These are phyloP conservation scores for Sugiyamaella castrensis DNA, from an alignment of 1,139 yeast genomes.

Conservation along the genomic window DNA sequence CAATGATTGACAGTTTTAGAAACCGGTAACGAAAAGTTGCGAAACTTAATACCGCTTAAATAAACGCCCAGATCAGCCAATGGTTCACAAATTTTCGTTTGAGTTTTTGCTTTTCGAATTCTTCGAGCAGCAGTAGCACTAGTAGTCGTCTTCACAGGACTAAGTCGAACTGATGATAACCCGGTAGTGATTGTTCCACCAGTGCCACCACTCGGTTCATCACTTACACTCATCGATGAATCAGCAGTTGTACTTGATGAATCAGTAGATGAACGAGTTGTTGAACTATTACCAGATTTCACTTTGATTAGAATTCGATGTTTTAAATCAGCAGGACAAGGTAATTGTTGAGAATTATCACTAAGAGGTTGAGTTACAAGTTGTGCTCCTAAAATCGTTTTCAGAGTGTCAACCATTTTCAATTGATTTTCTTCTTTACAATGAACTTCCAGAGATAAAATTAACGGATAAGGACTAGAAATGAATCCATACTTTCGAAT, in stretches of 20 bases:
- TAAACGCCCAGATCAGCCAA: slow-evolving; percentile 64
- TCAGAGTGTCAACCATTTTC: slow-evolving; percentile 51
- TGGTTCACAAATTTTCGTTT: slow-evolving; percentile 44
- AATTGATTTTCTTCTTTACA: slow-evolving; percentile 67
- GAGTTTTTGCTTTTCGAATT: slow-evolving; percentile 30
- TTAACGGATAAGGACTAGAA: slow-evolving; percentile 77
- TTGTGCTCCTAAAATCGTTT: slow-evolving; percentile 56
- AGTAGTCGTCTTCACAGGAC: slow-evolving; percentile 3
- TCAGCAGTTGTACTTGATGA: slow-evolving; percentile 9
- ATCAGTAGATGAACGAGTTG: slow-evolving; percentile 7
- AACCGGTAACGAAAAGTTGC: slow-evolving; percentile 82
- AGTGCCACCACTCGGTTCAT: slow-evolving; percentile 5
- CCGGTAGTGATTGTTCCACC: neutral
- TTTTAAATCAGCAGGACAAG: slow-evolving; percentile 69
- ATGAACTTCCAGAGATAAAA: slow-evolving; percentile 82
- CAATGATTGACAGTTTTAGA: slow-evolving; percentile 79
- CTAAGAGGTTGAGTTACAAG: slow-evolving; percentile 48
- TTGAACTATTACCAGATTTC: slow-evolving; percentile 39
- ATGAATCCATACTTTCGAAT: slow-evolving; percentile 83
- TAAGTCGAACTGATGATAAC: neutral
- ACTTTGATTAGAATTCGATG: slow-evolving; percentile 74
- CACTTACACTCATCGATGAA: slow-evolving; percentile 2
- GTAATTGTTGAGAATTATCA: slow-evolving; percentile 42
- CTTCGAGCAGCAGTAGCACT: slow-evolving; percentile 1
- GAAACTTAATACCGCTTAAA: slow-evolving; percentile 69